These are phyloP conservation scores for Schrenkiella parvula DNA, from an alignment of 345 rosid species.

Conservation along the genomic window DNA sequence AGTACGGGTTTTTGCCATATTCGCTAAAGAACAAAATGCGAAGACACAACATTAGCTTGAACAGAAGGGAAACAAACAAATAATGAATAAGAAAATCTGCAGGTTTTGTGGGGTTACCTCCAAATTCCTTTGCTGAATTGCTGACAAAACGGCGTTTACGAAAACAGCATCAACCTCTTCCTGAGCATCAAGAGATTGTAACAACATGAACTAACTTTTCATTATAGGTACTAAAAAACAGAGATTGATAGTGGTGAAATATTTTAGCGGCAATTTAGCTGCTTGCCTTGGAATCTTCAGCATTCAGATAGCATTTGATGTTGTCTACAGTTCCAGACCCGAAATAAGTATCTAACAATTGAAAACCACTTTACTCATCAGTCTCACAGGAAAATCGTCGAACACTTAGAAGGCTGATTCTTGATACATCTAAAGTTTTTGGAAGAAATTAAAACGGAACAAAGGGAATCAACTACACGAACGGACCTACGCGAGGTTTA, in stretches of 20 bases:
- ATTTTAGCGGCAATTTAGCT: neutral
- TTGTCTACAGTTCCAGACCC: slow-evolving; percentile 75
- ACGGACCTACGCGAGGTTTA: slow-evolving; percentile 64
- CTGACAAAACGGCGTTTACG: slow-evolving; percentile 67
- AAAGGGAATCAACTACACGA: neutral
- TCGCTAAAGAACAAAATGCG: slow-evolving; percentile 39
- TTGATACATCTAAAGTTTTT: neutral
- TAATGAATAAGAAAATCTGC: neutral
- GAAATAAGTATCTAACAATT: slow-evolving; percentile 59
- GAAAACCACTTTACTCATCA: slow-evolving; percentile 1
- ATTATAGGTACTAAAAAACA: neutral
- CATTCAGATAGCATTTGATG: slow-evolving; percentile 58
- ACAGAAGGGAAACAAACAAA: neutral
- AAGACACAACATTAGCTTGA: slow-evolving; percentile 4
- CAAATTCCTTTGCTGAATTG: slow-evolving; percentile 84
- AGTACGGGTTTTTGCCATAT: slow-evolving; percentile 75
- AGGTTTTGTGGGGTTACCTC: slow-evolving; percentile 45
- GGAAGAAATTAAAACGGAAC: neutral
- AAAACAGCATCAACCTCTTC: slow-evolving; percentile 86
- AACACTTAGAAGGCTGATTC: slow-evolving; percentile 17
- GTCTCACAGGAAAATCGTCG: slow-evolving; percentile 13
- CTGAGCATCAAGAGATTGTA: slow-evolving; percentile 34
- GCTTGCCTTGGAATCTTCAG: slow-evolving; percentile 68
- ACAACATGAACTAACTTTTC: slow-evolving; percentile 11
- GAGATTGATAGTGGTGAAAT: neutral